These are phyloP conservation scores for Lasiodiplodia gonubiensis DNA, from an alignment of 2,329 filamentous ascomycete genomes.

Conservation along the genomic window DNA sequence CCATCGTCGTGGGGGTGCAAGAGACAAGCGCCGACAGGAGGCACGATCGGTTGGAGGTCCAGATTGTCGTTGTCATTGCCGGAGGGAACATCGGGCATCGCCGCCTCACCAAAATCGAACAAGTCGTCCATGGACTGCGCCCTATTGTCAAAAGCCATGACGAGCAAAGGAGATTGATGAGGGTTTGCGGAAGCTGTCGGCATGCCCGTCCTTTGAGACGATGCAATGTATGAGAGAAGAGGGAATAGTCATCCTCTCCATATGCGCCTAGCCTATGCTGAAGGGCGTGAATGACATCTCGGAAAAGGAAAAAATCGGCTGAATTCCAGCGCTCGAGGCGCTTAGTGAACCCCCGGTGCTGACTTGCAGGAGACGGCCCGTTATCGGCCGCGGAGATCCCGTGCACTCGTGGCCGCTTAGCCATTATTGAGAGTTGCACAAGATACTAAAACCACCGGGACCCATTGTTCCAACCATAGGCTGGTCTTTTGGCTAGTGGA, in stretches of 20 bases:
- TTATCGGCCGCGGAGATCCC: constrained; percentile 10
- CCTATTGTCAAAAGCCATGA: constrained; percentile 24
- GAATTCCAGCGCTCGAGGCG: constrained; percentile 1
- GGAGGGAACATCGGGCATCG: constrained; percentile 36
- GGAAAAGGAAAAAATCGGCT: not conserved
- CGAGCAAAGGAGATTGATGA: constrained; percentile 14
- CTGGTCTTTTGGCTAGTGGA: no score
- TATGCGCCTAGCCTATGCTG: no score
- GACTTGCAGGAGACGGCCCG: constrained; percentile 13
- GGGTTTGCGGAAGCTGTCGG: not conserved
- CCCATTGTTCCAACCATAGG: no score
- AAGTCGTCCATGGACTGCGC: constrained; percentile 43
- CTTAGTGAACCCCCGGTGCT: not conserved
- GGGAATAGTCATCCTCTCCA: no score
- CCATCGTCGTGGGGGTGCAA: constrained; percentile 37
- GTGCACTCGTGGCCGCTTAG: not conserved
- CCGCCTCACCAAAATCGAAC: constrained; percentile 49
- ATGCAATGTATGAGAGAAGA: not conserved
- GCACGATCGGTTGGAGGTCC: constrained; percentile 27
- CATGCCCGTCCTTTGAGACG: not conserved
- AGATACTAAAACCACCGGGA: no score
- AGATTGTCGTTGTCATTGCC: constrained; percentile 30
- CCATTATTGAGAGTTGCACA: no score
- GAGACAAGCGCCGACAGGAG: constrained; percentile 32
- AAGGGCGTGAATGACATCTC: no score